Evolutionary conservation across 2,329 filamentous ascomycete genomes (phyloP).

Genomic region (Diaporthe vexans): DNA sequence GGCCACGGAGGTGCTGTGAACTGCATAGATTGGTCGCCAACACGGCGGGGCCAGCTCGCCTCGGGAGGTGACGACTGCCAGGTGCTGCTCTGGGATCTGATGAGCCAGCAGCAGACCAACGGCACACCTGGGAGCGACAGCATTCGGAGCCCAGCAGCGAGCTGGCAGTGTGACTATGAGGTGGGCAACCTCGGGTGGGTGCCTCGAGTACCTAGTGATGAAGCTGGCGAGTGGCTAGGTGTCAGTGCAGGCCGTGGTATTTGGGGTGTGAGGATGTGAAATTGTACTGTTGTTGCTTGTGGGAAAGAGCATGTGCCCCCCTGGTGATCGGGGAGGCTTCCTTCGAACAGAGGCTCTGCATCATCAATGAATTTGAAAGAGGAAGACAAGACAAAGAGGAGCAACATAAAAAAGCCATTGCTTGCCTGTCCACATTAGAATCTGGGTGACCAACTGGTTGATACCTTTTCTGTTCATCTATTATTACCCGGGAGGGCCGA

Average conservation of each 20-base stretch:
- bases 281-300: neutral
- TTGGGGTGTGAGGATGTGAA: slow-evolving; percentile 74
- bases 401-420: slow-evolving; percentile 30
- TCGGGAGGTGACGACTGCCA: slow-evolving; percentile 93
- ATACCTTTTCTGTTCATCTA: slow-evolving; percentile 11
- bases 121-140: slow-evolving; percentile 67
- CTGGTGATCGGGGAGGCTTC: neutral
- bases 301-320: neutral
- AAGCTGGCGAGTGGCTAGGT: slow-evolving; percentile 86
- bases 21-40: slow-evolving; percentile 95
- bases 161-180: slow-evolving; percentile 90
- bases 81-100: slow-evolving; percentile 93
- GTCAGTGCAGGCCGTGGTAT: slow-evolving; percentile 85
- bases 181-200: slow-evolving; percentile 89
- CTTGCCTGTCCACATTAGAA: slow-evolving; percentile 30
- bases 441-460: slow-evolving; percentile 35
- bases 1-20: slow-evolving; percentile 90
- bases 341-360: neutral
- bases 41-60: slow-evolving; percentile 87
- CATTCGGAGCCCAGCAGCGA: slow-evolving; percentile 77
- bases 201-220: slow-evolving; percentile 76
- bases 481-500: slow-evolving; percentile 15
- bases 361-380: slow-evolving; percentile 18
- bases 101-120: slow-evolving; percentile 70
- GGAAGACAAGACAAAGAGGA: slow-evolving; percentile 18